phyloP scores from a whole-genome alignment of 495 filamentous ascomycete species.

The Aspergillus indologenus region DNA sequence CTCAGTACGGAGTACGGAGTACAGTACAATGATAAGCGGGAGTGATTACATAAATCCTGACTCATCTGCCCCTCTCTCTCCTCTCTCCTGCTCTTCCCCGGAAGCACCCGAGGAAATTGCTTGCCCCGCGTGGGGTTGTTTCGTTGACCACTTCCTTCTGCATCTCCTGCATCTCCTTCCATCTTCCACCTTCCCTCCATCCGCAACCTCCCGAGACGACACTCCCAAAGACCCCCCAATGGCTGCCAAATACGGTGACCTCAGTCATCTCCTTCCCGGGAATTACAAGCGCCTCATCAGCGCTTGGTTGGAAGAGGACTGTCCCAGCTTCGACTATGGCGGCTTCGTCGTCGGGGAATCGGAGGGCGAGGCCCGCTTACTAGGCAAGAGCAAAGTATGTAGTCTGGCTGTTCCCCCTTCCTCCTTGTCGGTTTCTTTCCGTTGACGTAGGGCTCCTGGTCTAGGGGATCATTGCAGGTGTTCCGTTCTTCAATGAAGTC shows the following conservation, averaged over 20 bases:
- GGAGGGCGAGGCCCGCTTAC: slow-evolving; percentile 71
- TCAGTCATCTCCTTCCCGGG: slow-evolving; percentile 77
- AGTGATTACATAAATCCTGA: background rate
- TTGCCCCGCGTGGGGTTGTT: slow-evolving; percentile 10
- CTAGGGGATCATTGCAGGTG: slow-evolving; percentile 79
- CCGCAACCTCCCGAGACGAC: no score
- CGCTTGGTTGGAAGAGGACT: slow-evolving; percentile 90
- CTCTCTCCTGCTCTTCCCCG: no score
- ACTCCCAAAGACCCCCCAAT: no score
- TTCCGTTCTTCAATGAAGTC: slow-evolving; percentile 94
- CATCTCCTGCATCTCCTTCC: slow-evolving; percentile 14
- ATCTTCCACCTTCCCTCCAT: no score
- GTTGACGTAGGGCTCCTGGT: no score
- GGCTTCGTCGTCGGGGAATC: slow-evolving; percentile 91
- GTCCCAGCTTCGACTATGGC: slow-evolving; percentile 92
- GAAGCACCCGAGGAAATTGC: background rate
- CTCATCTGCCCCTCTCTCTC: no score
- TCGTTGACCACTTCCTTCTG: background rate
- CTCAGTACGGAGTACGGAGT: no score
- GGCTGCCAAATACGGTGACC: slow-evolving; percentile 67
- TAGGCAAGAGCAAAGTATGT: slow-evolving; percentile 74
- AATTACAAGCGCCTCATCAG: slow-evolving; percentile 79
- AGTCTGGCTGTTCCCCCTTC: background rate
- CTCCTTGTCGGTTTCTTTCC: no score
- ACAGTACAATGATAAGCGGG: no score